Conservation (phyloP, 257 asterid genomes). For the Paulownia fortunei region DNA sequence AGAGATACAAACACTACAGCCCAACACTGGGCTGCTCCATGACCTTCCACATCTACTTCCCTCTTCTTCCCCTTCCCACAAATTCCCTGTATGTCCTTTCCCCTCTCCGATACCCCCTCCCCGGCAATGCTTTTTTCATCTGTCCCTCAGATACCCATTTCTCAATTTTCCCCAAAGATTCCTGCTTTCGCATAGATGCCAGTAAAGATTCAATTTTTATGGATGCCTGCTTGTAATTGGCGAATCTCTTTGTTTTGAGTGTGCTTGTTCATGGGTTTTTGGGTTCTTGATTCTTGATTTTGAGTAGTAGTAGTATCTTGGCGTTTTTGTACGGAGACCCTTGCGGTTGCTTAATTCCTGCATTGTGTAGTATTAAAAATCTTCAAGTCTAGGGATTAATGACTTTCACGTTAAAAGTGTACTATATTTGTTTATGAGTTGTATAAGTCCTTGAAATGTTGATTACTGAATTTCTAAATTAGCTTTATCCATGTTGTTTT, state of each 20-base stretch:
- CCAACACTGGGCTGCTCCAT: slow-evolving; percentile 83
- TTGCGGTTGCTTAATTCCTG: background rate
- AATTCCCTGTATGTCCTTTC: slow-evolving; percentile 77
- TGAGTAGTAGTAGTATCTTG: background rate
- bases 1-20: slow-evolving; percentile 89
- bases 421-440: no score
- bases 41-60: slow-evolving; percentile 91
- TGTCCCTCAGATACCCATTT: no score
- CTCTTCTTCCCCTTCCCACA: slow-evolving; percentile 73
- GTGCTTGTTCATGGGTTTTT: no score
- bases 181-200: no score
- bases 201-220: no score
- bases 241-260: no score
- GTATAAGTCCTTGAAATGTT: background rate
- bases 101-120: no score
- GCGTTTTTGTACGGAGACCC: background rate
- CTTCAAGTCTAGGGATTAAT: background rate
- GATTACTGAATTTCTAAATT: background rate
- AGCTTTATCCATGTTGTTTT: background rate
- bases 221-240: no score
- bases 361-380: background rate
- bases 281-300: no score
- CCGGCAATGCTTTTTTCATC: no score
- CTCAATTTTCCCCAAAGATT: no score
- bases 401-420: no score